Evolutionary conservation across 2,329 filamentous ascomycete species (phyloP), one percentile per base, ranked within the genome.

Genomic region (Furcasterigmium furcatum): DNA sequence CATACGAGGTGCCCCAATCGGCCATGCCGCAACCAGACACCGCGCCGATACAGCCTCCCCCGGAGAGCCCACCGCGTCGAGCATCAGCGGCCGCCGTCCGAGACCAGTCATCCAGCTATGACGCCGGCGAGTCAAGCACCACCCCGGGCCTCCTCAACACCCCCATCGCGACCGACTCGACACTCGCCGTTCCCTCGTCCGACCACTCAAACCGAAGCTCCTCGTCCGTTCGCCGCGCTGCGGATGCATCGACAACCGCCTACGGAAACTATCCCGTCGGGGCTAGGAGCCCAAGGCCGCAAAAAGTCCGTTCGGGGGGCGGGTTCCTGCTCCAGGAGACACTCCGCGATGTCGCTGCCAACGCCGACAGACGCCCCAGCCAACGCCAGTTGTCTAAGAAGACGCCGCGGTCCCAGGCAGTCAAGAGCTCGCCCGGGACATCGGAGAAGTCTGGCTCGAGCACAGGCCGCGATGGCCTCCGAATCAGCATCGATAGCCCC

Each of bases 251-350:
- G 14, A 34, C 16, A 49, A 29, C 52, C 45, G 45, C 58, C 54
- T 48, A 34, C 29, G 48, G 45, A 43, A 22, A 32, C 38, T 25
- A 19, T 18, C 47, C 18, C 51, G 58, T 24, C 49, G 52, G 44
- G 52, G 54, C 42, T 58, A 52, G 10, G 39, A 48, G 39, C 40
- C 46, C 49, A 50, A 46, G 45, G 48, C 45, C 44, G 35, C 63
- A 71, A 44, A 77, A 70, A 55, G 62, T 67, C 24, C 68, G 73
- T 14, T 65, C 73, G 6, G 70, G 65, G 50, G 73, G 75, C 39
- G 73, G 71, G 8, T 81, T 81, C 53, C 65, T 80, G 43, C 65
- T 80, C 13, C 63, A 71, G 24, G 74, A 76, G 51, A 57, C 67
- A 3, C 56, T 74, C 18, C 46, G 57, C 24, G 58, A 59, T 38